These are phyloP conservation scores for Fomitiporia mediterranea DNA, from an alignment of 1,284 basidiomycete genomes.

Conservation along the genomic window DNA sequence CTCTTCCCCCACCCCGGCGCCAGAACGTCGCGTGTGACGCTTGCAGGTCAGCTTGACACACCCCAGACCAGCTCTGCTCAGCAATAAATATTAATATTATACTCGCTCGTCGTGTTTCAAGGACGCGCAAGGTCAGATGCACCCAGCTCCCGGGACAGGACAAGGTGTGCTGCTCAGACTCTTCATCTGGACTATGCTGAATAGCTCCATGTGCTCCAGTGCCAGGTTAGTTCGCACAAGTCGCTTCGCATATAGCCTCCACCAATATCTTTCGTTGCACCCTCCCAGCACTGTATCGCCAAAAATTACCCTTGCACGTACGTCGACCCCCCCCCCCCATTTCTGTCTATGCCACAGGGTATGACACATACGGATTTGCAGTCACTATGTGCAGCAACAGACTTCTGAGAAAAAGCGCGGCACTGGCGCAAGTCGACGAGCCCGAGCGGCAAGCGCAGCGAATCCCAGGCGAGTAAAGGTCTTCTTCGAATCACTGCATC, in stretches of 20 bases:
- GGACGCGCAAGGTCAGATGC: slow-evolving; percentile 80
- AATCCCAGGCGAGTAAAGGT: slow-evolving; percentile 38
- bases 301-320: slow-evolving; percentile 85
- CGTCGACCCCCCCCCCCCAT: slow-evolving; percentile 29
- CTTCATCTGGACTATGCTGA: slow-evolving; percentile 7
- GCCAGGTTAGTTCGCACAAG: slow-evolving; percentile 47
- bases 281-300: slow-evolving; percentile 62
- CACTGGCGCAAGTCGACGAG: slow-evolving; percentile 48
- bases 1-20: slow-evolving; percentile 70
- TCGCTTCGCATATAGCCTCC: slow-evolving; percentile 15
- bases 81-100: slow-evolving; percentile 1
- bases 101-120: slow-evolving; percentile 33
- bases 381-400: slow-evolving; percentile 74
- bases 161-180: slow-evolving; percentile 47
- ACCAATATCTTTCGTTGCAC: slow-evolving; percentile 15
- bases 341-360: no score
- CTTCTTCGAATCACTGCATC: background rate
- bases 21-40: slow-evolving; percentile 91
- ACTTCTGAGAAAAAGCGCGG: slow-evolving; percentile 76
- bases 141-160: slow-evolving; percentile 70
- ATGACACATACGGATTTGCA: slow-evolving; percentile 29
- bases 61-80: slow-evolving; percentile 1
- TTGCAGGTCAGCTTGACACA: slow-evolving; percentile 52
- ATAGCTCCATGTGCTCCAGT: slow-evolving; percentile 34
- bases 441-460: slow-evolving; percentile 50